A percentile compares a stretch with the other conserved stretches of the same genome.
These are phyloP conservation scores for Hirschfeldia incana DNA, from an alignment of 345 rosid genomes.

Conservation along the genomic window DNA sequence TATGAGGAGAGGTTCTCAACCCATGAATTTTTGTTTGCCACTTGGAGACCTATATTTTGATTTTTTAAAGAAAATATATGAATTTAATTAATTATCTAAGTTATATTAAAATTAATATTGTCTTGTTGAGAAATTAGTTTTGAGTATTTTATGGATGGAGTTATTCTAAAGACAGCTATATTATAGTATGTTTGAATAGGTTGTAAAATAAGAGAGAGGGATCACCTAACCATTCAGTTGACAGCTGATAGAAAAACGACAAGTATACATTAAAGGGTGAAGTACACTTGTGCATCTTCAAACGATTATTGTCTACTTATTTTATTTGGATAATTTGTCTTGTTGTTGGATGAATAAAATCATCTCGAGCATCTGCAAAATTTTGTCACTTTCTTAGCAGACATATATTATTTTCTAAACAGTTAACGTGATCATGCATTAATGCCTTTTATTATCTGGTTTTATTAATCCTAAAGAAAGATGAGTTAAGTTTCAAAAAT, in stretches of 20 bases:
- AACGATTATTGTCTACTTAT: slow-evolving; percentile 1
- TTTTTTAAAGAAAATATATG: too few relatives aligned
- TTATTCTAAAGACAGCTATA: neutral
- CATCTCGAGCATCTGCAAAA: neutral
- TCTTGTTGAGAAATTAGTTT: neutral
- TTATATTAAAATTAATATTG: too few relatives aligned
- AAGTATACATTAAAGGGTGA: neutral
- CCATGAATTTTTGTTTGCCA: neutral
- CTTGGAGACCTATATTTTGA: neutral
- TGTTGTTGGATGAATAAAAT: neutral
- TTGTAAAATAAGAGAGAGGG: neutral
- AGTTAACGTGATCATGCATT: neutral
- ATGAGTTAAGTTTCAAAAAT: neutral
- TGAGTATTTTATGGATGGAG: neutral
- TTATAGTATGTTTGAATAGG: neutral
- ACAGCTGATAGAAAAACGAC: neutral
- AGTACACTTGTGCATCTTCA: neutral
- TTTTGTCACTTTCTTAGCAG: neutral
- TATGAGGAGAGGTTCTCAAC: neutral
- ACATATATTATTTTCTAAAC: neutral
- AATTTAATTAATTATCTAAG: neutral
- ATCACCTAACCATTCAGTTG: neutral
- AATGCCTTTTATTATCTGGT: neutral
- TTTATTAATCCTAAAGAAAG: neutral
- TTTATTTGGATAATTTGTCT: neutral